These are phyloP conservation scores for Tuber magnatum DNA, from an alignment of 495 filamentous ascomycete genomes.

Conservation along the genomic window DNA sequence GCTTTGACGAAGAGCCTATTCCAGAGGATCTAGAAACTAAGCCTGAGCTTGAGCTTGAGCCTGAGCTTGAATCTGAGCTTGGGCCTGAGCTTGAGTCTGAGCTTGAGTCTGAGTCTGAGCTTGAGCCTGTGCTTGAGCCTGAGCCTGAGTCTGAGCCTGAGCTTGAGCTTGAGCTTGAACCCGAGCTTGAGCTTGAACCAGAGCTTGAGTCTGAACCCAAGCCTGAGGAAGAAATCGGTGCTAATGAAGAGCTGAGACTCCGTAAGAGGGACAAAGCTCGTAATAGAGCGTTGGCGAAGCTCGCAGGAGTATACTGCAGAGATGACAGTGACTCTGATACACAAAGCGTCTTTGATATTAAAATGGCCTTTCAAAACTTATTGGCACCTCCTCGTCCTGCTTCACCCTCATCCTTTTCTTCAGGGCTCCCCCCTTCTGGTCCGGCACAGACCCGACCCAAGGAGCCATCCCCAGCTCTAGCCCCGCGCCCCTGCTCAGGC, in stretches of 20 bases:
- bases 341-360: neutral
- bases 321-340: neutral
- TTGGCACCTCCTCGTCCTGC: neutral
- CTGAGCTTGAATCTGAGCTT: neutral
- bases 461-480: neutral
- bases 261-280: conserved; percentile 3
- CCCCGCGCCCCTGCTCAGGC: neutral
- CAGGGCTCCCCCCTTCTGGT: too few relatives aligned
- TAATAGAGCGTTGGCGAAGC: conserved; percentile 17
- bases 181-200: too few relatives aligned
- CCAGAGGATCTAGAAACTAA: neutral
- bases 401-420: neutral
- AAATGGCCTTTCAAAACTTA: neutral
- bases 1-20: conserved; percentile 6
- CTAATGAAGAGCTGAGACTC: neutral
- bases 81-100: too few relatives aligned
- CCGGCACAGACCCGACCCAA: neutral
- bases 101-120: too few relatives aligned
- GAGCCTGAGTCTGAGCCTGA: too few relatives aligned
- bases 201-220: too few relatives aligned
- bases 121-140: too few relatives aligned
- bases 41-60: neutral
- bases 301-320: conserved; percentile 1
- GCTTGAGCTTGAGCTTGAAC: too few relatives aligned
- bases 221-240: neutral